Conservation (phyloP, 176 grass and related monocot species). For the Hordeum marinum region DNA sequence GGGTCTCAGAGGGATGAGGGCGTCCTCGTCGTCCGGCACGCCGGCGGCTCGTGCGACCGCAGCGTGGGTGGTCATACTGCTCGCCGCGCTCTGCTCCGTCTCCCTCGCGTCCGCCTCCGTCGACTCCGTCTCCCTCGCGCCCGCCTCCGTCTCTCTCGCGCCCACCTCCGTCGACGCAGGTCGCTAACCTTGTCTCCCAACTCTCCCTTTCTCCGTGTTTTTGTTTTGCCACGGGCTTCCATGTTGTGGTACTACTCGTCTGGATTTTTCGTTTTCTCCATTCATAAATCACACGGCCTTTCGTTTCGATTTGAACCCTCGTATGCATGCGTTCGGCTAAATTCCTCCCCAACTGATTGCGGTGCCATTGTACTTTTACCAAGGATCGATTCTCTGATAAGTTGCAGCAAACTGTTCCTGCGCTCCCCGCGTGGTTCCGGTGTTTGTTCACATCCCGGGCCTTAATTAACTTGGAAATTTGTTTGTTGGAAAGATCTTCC, state of each 20-base stretch:
- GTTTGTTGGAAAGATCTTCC: background rate
- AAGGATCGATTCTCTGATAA: background rate
- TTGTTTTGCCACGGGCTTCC: background rate
- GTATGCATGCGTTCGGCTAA: background rate
- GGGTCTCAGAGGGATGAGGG: background rate
- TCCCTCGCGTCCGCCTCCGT: background rate
- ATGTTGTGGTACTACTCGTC: background rate
- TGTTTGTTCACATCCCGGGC: background rate
- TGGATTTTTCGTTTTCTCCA: background rate
- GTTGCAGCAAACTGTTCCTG: background rate
- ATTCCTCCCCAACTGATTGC: background rate
- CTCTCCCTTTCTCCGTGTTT: background rate
- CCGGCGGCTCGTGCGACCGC: background rate
- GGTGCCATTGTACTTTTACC: background rate
- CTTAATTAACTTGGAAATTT: background rate
- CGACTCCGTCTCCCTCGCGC: background rate
- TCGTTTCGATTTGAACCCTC: background rate
- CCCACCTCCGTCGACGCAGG: slow-evolving; percentile 13
- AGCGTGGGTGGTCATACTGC: background rate
- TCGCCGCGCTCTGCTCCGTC: slow-evolving; percentile 6
- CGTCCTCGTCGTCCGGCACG: background rate
- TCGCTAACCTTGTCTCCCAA: background rate
- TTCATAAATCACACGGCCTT: background rate
- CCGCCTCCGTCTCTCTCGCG: background rate
- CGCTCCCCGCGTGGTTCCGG: background rate